Percentiles rank a stretch among this genome's conserved stretches.
These are phyloP conservation scores for Thalassiosira hispida DNA, from an alignment of 352 stramenopile species.

Conservation along the genomic window DNA sequence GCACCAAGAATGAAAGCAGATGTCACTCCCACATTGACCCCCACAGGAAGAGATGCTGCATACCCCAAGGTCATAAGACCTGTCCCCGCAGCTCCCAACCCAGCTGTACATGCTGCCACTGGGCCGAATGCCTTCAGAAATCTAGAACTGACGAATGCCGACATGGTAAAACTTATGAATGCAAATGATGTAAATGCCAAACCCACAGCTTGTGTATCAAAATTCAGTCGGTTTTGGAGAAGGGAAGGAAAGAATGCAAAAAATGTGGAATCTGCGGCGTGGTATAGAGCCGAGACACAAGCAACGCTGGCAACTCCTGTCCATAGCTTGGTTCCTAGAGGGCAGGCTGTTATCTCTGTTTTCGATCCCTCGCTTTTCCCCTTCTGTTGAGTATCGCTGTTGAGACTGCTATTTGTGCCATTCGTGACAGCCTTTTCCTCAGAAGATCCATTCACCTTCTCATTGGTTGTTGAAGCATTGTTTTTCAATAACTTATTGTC, in stretches of 20 bases:
- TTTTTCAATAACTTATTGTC: not conserved
- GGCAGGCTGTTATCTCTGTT: constrained; percentile 62
- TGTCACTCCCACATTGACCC: constrained; percentile 18
- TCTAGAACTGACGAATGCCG: constrained; percentile 50
- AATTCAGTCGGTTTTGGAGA: constrained; percentile 54
- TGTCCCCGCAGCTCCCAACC: constrained; percentile 57
- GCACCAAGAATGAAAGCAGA: constrained; percentile 48
- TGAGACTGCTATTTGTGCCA: constrained; percentile 1
- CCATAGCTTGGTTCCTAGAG: constrained; percentile 65
- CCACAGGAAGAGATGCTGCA: constrained; percentile 39
- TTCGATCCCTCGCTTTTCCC: constrained; percentile 20
- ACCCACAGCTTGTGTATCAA: constrained; percentile 64
- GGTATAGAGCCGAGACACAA: constrained; percentile 70
- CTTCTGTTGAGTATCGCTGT: constrained; percentile 18
- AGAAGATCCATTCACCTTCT: not conserved
- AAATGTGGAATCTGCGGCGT: constrained; percentile 75
- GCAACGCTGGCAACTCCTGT: constrained; percentile 73
- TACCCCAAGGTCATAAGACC: constrained; percentile 61
- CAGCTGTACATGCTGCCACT: constrained; percentile 64
- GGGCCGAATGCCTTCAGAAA: constrained; percentile 64
- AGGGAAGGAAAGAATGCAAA: constrained; percentile 80
- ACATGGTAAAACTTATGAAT: constrained; percentile 70
- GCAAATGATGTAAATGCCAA: constrained; percentile 72
- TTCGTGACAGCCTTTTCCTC: not conserved
- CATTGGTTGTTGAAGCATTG: not conserved